These are phyloP conservation scores for Arachnomyces sp. DNA, from an alignment of 2,329 filamentous ascomycete genomes.

Conservation along the genomic window DNA sequence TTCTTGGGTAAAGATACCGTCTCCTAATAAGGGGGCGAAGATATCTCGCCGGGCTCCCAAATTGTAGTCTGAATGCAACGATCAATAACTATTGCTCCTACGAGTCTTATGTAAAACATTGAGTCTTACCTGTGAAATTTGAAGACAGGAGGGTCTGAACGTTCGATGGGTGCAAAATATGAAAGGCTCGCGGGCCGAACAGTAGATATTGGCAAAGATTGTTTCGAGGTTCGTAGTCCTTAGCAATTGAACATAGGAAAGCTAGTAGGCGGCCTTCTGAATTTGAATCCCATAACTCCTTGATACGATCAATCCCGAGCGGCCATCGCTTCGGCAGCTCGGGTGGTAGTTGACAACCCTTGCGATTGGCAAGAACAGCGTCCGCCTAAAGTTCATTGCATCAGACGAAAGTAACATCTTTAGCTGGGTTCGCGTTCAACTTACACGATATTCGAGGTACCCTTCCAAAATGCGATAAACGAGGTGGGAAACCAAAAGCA, in stretches of 20 bases:
- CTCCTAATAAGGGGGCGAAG: conserved; percentile 7
- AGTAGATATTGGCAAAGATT: conserved; percentile 16
- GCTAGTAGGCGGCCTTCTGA: conserved; percentile 9
- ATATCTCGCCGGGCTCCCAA: conserved; percentile 5
- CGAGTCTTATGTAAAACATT: neutral
- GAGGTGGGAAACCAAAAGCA: neutral
- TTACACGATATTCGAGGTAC: neutral
- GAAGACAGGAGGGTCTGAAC: conserved; percentile 11
- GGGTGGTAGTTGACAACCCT: conserved; percentile 23
- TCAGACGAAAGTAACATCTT: neutral
- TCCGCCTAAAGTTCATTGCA: conserved; percentile 10
- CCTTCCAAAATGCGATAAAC: neutral
- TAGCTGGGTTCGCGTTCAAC: neutral
- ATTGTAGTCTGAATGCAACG: conserved; percentile 1
- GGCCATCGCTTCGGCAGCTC: conserved; percentile 26
- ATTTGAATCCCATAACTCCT: conserved; percentile 11
- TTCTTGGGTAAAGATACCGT: conserved; percentile 16
- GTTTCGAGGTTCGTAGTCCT: conserved; percentile 18
- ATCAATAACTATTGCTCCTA: neutral
- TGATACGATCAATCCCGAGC: conserved; percentile 24
- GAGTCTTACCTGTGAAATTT: conserved; percentile 7
- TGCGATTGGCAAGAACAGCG: conserved; percentile 4
- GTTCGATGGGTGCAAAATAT: conserved; percentile 11
- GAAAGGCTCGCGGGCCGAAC: conserved; percentile 11
- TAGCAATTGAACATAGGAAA: conserved; percentile 12